phyloP scores from a whole-genome alignment of 2,329 filamentous ascomycete genomes.

The Clonostachys byssicola region DNA sequence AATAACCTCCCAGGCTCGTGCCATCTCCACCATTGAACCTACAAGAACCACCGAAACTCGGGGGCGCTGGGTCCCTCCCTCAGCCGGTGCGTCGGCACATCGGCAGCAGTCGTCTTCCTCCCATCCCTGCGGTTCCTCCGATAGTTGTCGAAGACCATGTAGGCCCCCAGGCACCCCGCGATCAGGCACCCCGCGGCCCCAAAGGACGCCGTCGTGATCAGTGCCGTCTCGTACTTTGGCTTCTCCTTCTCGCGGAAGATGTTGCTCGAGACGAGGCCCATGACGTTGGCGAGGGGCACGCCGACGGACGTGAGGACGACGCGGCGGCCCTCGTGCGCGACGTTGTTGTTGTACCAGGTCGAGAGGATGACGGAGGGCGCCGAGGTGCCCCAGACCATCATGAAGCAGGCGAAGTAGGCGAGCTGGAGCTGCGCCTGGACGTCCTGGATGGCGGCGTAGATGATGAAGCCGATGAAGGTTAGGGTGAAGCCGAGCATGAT shows the following conservation, averaged over 20 bases:
- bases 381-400: constrained; percentile 79
- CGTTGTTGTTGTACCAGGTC: constrained; percentile 75
- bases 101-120: constrained; percentile 32
- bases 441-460: constrained; percentile 67
- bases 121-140: constrained; percentile 50
- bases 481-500: constrained; percentile 70
- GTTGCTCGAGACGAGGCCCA: constrained; percentile 63
- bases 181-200: constrained; percentile 55
- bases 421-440: constrained; percentile 57
- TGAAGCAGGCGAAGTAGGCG: constrained; percentile 73
- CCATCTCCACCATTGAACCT: constrained; percentile 3
- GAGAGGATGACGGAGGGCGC: constrained; percentile 68
- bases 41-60: constrained; percentile 48
- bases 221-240: constrained; percentile 62
- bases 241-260: constrained; percentile 63
- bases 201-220: constrained; percentile 62
- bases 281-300: constrained; percentile 56
- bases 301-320: constrained; percentile 67
- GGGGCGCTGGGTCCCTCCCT: constrained; percentile 39
- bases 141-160: constrained; percentile 54
- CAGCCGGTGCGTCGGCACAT: constrained; percentile 45
- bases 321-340: constrained; percentile 70
- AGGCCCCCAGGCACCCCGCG: constrained; percentile 49
- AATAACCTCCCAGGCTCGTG: too few relatives aligned
- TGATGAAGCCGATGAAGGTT: constrained; percentile 74